Evolutionary conservation across 2,329 filamentous ascomycete species (phyloP), one percentile per base, ranked within the genome.

Genomic region (Chrysoporthe puriensis): DNA sequence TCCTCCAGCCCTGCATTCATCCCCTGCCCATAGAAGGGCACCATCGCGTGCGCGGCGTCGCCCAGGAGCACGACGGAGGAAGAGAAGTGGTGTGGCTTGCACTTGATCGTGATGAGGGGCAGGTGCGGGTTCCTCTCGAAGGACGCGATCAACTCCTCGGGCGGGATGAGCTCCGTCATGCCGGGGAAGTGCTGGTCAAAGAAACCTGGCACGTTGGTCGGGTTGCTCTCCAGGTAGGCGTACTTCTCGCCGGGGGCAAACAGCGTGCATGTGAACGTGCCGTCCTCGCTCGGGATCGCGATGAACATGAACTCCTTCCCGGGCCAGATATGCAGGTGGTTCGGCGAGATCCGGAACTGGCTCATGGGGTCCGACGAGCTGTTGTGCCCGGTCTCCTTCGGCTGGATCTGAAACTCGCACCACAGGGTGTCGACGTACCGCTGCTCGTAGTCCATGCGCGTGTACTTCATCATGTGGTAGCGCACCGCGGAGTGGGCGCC

Each of bases 1-100:
- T 97, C 95, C 80, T 99, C 96, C 54, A 99, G 87, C 0, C 96
- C 96, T 0, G 96, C 92, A 75, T 99, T 99, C 90, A 99, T 96
- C 48, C 96, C 96, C 78, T 99, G 96, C 0, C 96, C 96, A 78
- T 98, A 99, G 79, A 99, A 99, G 0, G 96, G 96, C 0, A 99
- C 94, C 90, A 99, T 97, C 67, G 96, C 96, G 77, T 99, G 96
- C 0, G 96, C 94, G 8, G 96, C 94, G 76, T 99, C 96, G 68
- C 96, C 96, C 46, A 99, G 77, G 61, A 99, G 93, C 69, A 97
- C 93, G 43, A 86, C 93, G 0, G 89, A 91, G 34, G 88, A 88
- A 62, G 81, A 84, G 80, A 88, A 93, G 81, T 97, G 93, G 79
- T 98, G 92, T 0, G 96, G 96, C 21, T 86, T 86, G 81, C 94